Base-by-base conservation (phyloP, 257 asterid genomes). In the Fraxinus americana region DNA sequence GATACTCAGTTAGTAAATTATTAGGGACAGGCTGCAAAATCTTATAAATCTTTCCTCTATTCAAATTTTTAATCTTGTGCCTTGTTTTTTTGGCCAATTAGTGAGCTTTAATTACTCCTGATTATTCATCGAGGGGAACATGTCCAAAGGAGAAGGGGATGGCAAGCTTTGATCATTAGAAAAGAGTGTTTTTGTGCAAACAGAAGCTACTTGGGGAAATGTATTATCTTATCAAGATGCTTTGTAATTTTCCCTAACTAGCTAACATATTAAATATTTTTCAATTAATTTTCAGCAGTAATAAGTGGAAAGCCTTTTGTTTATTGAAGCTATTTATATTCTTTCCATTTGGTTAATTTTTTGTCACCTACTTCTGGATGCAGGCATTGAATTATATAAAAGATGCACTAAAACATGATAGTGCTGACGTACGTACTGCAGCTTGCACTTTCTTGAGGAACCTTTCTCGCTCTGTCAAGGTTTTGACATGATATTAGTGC, bases 381-480 rank as follows among this genome's bases (percentile, higher is more conserved):
- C 87, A 96, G 99, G 98, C 86, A 30, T 70, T 92, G 74, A 74
- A 85, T 76, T 82, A 77, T 68, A 84, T 91, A 66, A 83, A 79
- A 34, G 91, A 90, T 72, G 92, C 96, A 73, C 83, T 96, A 79
- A 83, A 80, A 79, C 92, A 89, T 79, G 94, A 90, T 78, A 88
- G 82, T 73, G 82, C 91, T 83, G 91, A 94, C 70, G 96, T 96
- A 67, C 97, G 97, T 69, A 83, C 86, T 87, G 99, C 99, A 61
- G 90, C 98, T 75, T 93, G 97, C 87, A 77, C 79, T 79, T 91
- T 94, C 72, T 85, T 96, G 89, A 93, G 86, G 89, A 92, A 88
- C 77, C 87, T 90, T 79, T 86, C 98, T 81, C 97, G 96, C 52
- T 93, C 98, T 36, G 89, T 93, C 85, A 90, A 96, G 99, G 99